phyloP scores from a whole-genome alignment of 176 grass and related monocot species.

The Cenchrus americanus region DNA sequence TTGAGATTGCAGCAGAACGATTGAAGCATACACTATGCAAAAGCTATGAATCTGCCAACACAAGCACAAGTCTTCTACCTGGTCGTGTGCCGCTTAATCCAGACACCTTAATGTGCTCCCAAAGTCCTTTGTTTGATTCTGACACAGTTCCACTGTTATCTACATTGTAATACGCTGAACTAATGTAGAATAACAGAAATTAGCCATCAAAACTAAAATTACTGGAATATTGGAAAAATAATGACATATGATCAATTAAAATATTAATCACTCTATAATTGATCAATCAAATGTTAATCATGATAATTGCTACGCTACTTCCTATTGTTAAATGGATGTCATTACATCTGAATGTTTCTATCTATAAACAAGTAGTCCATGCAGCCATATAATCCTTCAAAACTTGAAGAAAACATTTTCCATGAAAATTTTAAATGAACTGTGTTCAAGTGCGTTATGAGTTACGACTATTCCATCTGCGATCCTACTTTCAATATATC shows the following conservation, averaged over 20 bases:
- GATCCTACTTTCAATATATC: constrained; percentile 13
- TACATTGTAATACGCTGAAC: constrained; percentile 15
- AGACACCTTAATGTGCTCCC: constrained; percentile 4
- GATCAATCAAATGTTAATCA: not conserved
- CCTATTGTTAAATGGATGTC: not conserved
- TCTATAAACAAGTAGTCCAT: not conserved
- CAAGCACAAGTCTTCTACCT: constrained; percentile 37
- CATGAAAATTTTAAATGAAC: constrained; percentile 29
- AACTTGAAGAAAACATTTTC: constrained; percentile 9
- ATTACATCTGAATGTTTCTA: not conserved
- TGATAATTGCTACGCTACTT: not conserved
- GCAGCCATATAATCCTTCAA: constrained; percentile 6
- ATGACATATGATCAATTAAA: constrained; percentile 13
- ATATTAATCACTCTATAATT: not conserved
- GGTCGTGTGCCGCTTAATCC: not conserved
- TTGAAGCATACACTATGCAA: constrained; percentile 23
- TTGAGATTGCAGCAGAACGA: constrained; percentile 11
- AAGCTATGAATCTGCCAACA: constrained; percentile 18
- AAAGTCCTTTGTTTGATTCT: constrained; percentile 25
- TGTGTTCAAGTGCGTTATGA: not conserved
- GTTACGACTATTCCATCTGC: not conserved
- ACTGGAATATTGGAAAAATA: constrained; percentile 2
- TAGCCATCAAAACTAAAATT: constrained; percentile 27
- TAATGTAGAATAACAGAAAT: constrained; percentile 31
- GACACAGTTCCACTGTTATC: not conserved